Base-by-base conservation (phyloP, 495 filamentous ascomycete species). In the Hypoxylon fuscum region DNA sequence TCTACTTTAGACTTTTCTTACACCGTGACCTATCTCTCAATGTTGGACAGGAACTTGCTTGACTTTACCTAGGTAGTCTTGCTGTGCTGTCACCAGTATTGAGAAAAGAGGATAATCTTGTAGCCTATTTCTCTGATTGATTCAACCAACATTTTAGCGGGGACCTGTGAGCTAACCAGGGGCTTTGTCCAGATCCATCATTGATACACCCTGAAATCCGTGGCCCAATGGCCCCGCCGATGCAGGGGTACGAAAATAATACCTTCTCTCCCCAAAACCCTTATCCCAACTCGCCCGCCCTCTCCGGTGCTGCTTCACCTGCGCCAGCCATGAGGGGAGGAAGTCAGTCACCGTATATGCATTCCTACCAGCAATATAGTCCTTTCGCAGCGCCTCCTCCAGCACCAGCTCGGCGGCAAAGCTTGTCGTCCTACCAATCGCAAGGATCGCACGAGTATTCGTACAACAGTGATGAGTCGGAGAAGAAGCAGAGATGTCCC, bases 401-500 rank as follows among this genome's bases (percentile, higher is more conserved):
- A 20, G 22, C 67, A n/a, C 57, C 62, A 5, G 50, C 34, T 7
- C 52, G 68, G 38, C 68, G 65, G 10, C 70, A 64, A 11, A 74
- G 70, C 20, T 62, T 75, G 5, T 81, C 81, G 0, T 79, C 79
- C 12, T 67, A 72, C n/a, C 66, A 76, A 53, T 71, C 73, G 12
- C 70, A 74, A 0, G 50, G 55, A 14, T 64, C 77, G 0, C 70
- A 74, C 38, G 77, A 79, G 6, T 74, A 71, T 43, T 23, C 64
- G 5, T 68, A 71, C 55, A 69, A 68, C 62, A 69, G 68, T 23
- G 70, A 72, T n/a, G 70, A 72, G 47, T 61, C 70, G 15, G 70
- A 71, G 65, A 72, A 72, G 70, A 68, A 68, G 62, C 68, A 72
- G 37, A 59, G 89, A 40, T 97, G 93, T 76, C 90, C 91, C 10